Evolutionary conservation across 768 basidiomycete species (phyloP), one percentile per base, ranked within the genome.

Genomic region (Termitomyces bulborhizus): DNA sequence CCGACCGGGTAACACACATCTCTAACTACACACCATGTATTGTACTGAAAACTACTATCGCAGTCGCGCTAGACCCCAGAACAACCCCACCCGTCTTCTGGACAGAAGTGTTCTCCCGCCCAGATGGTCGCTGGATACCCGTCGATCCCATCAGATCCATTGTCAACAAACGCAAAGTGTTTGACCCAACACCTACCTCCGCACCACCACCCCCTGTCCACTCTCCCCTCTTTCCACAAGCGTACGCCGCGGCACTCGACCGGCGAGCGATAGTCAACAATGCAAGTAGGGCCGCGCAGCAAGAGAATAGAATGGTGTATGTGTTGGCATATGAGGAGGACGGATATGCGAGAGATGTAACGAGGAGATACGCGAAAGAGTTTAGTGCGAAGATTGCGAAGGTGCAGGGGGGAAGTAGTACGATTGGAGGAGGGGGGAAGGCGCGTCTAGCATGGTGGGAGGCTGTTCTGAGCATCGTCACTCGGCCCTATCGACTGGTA

Each of bases 301-400:
- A 71, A 39, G 86, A 91, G 61, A 95, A 98, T 62, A 79, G 92
- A 40, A 88, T 99, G 85, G 69, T 90, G 2, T 99, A 98, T 68
- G 97, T 98, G 3, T 68, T 98, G 4, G 95, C 88, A 1, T 85
- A 93, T 41, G 96, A 99, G 68, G 96, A 98, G 67, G 96, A 99
- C 66, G 90, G 90, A 0, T 93, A 83, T 64, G 93, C 85, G 13
- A 79, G 91, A 53, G 97, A 99, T 65, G 89, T 98, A 4, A 98
- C 97, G 0, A 77, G 88, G 32, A 78, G 96, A 41, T 98, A 98
- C 70, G 88, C 93, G 2, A 81, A 78, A 58, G 81, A 89, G 49
- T 97, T 84, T 67, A 82, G 82, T 6, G 83, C 88, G 2, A 90
- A 88, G 68, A 86, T 90, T 13, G 77, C 81, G n/a, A 91, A 91